phyloP scores from a whole-genome alignment of 106 monocot species.

The Allium fistulosum region DNA sequence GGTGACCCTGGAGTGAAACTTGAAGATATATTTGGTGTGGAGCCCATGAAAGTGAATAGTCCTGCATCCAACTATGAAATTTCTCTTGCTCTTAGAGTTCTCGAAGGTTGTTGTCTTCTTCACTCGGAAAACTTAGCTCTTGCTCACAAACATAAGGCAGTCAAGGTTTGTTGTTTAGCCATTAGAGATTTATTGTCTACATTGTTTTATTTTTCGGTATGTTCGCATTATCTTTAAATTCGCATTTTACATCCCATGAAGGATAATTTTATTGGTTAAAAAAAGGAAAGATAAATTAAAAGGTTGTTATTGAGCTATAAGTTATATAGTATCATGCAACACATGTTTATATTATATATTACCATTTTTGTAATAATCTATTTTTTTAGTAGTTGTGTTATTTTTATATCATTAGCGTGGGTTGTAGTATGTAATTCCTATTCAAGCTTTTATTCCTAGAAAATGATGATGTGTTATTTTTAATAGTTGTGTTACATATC shows the following conservation, averaged over 20 bases:
- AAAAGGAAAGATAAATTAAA: no score
- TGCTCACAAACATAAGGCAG: constrained; percentile 57
- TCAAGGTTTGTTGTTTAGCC: constrained; percentile 45
- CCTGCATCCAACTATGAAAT: constrained; percentile 80
- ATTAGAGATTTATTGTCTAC: no score
- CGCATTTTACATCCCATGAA: not conserved
- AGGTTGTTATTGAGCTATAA: no score
- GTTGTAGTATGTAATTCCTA: no score
- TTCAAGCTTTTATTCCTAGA: no score
- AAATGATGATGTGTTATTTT: no score
- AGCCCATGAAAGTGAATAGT: constrained; percentile 78
- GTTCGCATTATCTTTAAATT: not conserved
- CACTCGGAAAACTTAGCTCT: constrained; percentile 55
- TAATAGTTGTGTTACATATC: no score
- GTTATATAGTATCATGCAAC: no score
- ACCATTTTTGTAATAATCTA: no score
- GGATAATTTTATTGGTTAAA: not conserved
- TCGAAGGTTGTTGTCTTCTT: constrained; percentile 94
- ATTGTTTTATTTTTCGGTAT: not conserved
- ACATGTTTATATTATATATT: no score
- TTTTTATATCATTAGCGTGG: no score
- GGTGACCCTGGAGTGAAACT: constrained; percentile 51
- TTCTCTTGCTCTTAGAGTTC: constrained; percentile 87
- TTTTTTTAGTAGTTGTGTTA: no score
- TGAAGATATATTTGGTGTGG: constrained; percentile 73